A percentile compares a stretch with the other conserved stretches of the same genome.
phyloP scores from a whole-genome alignment of 2,329 filamentous ascomycete species.

The Truncatella angustata region DNA sequence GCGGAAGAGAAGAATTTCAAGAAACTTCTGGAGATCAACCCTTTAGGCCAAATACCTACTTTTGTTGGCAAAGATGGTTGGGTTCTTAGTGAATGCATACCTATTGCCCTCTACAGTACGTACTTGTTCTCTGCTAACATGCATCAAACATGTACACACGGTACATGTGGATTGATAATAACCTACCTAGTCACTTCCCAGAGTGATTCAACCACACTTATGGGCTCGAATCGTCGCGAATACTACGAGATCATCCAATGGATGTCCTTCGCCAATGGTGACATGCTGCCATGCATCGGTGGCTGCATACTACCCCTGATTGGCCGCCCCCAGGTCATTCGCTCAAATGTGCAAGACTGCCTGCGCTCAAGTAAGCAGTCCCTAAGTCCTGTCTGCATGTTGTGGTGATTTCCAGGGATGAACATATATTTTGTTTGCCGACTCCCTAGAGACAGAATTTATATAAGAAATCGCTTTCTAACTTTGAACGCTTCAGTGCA shows the following conservation, averaged over 20 bases:
- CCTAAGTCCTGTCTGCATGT: too few relatives aligned
- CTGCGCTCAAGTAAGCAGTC: too few relatives aligned
- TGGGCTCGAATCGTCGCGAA: conserved; percentile 9
- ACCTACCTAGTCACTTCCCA: conserved; percentile 11
- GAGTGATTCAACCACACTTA: conserved; percentile 11
- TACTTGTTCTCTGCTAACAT: not conserved
- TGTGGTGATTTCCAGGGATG: too few relatives aligned
- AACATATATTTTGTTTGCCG: too few relatives aligned
- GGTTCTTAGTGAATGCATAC: conserved; percentile 15
- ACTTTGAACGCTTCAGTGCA: too few relatives aligned
- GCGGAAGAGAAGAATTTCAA: not conserved
- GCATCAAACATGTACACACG: not conserved
- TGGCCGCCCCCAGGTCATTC: conserved; percentile 7
- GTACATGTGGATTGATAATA: not conserved
- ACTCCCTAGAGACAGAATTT: too few relatives aligned
- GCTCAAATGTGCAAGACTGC: conserved; percentile 10
- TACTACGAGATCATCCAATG: conserved; percentile 14
- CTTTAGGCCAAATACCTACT: conserved; percentile 12
- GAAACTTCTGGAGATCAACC: conserved; percentile 8
- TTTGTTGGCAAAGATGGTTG: conserved; percentile 16
- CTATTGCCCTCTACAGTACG: conserved; percentile 15
- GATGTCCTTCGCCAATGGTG: conserved; percentile 18
- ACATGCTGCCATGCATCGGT: conserved; percentile 12
- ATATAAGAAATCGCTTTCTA: too few relatives aligned
- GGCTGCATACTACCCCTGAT: conserved; percentile 14